phyloP scores from a whole-genome alignment of 257 asterid genomes.

The Sherardia arvensis region DNA sequence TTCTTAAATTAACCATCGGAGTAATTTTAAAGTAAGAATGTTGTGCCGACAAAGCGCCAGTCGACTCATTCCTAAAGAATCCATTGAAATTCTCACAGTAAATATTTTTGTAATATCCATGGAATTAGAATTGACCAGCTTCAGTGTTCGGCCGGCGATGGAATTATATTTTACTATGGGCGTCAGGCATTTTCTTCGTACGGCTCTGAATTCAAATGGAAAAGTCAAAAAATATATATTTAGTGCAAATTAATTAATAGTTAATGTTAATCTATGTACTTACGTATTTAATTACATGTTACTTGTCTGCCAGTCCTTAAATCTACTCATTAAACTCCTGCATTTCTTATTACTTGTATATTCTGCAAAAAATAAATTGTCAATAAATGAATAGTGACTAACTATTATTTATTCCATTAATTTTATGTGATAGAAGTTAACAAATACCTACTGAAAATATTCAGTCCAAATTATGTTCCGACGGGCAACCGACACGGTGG shows the following conservation, averaged over 20 bases:
- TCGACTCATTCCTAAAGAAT: not conserved
- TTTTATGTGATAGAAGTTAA: too few relatives aligned
- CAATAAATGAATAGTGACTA: too few relatives aligned
- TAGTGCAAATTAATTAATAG: not conserved
- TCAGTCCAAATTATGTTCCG: too few relatives aligned
- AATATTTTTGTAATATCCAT: not conserved
- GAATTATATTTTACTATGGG: too few relatives aligned
- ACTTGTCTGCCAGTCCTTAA: too few relatives aligned
- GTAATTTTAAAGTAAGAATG: not conserved
- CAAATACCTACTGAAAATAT: not conserved
- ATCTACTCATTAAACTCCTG: too few relatives aligned
- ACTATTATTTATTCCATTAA: too few relatives aligned
- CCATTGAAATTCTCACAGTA: not conserved
- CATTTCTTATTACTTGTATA: too few relatives aligned
- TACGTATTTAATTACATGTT: too few relatives aligned
- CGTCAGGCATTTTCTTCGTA: not conserved
- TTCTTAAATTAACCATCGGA: not conserved
- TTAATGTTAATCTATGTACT: too few relatives aligned
- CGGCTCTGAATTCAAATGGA: not conserved
- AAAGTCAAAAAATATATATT: not conserved
- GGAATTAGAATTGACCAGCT: not conserved
- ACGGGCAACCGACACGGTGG: conserved; percentile 10
- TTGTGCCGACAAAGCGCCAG: not conserved
- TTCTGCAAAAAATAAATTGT: too few relatives aligned
- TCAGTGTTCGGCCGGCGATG: not conserved